Base-by-base conservation (phyloP, 306 rosid genomes). In the Vicia sativa region DNA sequence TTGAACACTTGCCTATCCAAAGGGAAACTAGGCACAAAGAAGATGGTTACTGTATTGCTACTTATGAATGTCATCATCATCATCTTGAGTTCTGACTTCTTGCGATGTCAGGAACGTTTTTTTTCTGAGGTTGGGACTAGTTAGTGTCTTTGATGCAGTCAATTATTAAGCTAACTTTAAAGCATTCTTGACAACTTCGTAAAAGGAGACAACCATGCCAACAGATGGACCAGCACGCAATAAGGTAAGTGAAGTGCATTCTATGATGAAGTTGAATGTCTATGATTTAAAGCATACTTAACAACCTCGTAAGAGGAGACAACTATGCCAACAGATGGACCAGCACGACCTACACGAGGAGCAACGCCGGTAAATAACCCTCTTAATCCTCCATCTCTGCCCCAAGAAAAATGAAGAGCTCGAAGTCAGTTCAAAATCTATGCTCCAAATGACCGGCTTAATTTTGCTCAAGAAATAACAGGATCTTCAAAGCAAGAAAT, bases 311-410 rank as follows among this genome's bases (percentile, higher is more conserved):
- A 93, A 69, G 83, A 86, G 15, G 99, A 93, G 74, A 93, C 87
- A 29, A 93, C 99, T 65, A 93, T 90, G 45, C 97, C 96, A 16
- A 90, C 97, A 0, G 99, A 90, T 49, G 99, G 99, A 50, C 97
- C 99, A 0, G 97, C 84, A 9, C 97, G 96, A 16, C 85, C 87
- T 29, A 90, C 84, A 11, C 97, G 91, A 0, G 98, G 96, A 39
- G 86, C 87, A 18, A 93, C 57, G 41, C 99, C 99, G 45, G 96
- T 77, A 75, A 85, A 93, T 60, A 93, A 59, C 11, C 99, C 99
- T 78, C 79, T 87, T 34, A 84, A 54, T 68, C 95, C 84, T 68
- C 99, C 97, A 78, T 88, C 96, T 87, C 97, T 93, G 88, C 74
- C 76, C 62, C 76, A 75, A 23, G 28, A 61, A 55, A 74, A 68